These are phyloP conservation scores for Blastobotrys malaysiensis DNA, from an alignment of 1,139 yeast genomes.

Conservation along the genomic window DNA sequence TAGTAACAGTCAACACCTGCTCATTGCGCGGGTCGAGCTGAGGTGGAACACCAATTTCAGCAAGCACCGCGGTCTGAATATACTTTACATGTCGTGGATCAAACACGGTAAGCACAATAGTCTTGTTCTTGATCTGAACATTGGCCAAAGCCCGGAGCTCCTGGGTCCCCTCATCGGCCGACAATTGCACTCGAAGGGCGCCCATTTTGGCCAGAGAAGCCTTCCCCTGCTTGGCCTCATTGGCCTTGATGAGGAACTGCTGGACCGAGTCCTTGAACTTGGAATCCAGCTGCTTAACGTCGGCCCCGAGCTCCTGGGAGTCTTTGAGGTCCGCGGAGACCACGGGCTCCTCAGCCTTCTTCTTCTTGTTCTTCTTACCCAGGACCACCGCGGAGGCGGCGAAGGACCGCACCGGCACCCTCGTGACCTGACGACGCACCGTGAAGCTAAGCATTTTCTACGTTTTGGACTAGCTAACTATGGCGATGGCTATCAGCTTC, in stretches of 20 bases:
- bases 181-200: constrained; percentile 11
- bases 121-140: constrained; percentile 65
- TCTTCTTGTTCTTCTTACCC: constrained; percentile 8
- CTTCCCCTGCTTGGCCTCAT: constrained; percentile 14
- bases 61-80: constrained; percentile 64
- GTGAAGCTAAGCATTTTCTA: not conserved
- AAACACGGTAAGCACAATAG: constrained; percentile 69
- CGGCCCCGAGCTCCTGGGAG: constrained; percentile 3
- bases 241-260: constrained; percentile 12
- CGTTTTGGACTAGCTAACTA: no score
- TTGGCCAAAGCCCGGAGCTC: constrained; percentile 60
- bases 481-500: no score
- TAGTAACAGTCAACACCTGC: constrained; percentile 65
- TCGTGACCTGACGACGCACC: not conserved
- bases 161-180: constrained; percentile 10
- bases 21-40: constrained; percentile 66
- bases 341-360: not conserved
- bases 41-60: constrained; percentile 72
- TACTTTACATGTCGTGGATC: constrained; percentile 70
- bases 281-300: constrained; percentile 7
- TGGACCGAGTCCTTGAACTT: constrained; percentile 12
- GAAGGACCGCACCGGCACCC: not conserved
- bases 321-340: constrained; percentile 1
- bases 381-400: not conserved
- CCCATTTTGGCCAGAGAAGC: constrained; percentile 13